Percentiles rank a stretch among this genome's conserved stretches.
These are phyloP conservation scores for Citeromyces matritensis DNA, from an alignment of 805 yeast genomes.

Conservation along the genomic window DNA sequence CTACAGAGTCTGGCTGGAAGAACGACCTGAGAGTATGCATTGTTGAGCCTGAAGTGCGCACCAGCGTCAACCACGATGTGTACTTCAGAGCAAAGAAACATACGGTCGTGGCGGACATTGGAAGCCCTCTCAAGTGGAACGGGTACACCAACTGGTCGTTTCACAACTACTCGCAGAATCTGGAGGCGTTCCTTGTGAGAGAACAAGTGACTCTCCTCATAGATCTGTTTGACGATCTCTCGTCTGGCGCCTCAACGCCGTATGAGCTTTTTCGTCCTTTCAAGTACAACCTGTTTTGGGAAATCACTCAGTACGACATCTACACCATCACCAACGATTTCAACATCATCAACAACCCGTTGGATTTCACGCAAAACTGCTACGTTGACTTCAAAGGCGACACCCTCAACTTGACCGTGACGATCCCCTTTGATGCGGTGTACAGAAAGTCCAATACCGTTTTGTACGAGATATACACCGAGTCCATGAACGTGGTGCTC, in stretches of 20 bases:
- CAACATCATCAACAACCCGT: constrained; percentile 79
- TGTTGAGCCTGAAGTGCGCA: constrained; percentile 42
- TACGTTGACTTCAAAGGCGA: constrained; percentile 65
- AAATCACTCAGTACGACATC: constrained; percentile 36
- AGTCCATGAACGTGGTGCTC: constrained; percentile 43
- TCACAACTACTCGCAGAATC: constrained; percentile 30
- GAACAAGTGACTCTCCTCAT: constrained; percentile 68
- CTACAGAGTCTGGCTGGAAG: constrained; percentile 39
- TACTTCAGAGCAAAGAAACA: constrained; percentile 50
- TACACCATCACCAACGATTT: constrained; percentile 74
- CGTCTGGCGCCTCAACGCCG: constrained; percentile 52
- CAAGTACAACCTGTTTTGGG: constrained; percentile 46
- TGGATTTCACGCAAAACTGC: constrained; percentile 70
- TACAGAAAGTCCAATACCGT: constrained; percentile 35
- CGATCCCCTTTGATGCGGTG: constrained; percentile 45
- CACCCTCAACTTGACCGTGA: constrained; percentile 24
- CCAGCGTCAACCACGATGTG: constrained; percentile 84
- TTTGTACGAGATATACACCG: constrained; percentile 34
- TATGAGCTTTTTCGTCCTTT: constrained; percentile 73
- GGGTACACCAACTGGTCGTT: constrained; percentile 61
- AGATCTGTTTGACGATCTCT: constrained; percentile 66
- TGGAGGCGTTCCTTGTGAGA: constrained; percentile 52
- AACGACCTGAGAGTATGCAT: constrained; percentile 31
- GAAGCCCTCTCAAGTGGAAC: constrained; percentile 76
- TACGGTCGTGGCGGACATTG: constrained; percentile 35